Conservation (phyloP, 2,329 filamentous ascomycete genomes). For the Ophiostoma himal-ulmi region DNA sequence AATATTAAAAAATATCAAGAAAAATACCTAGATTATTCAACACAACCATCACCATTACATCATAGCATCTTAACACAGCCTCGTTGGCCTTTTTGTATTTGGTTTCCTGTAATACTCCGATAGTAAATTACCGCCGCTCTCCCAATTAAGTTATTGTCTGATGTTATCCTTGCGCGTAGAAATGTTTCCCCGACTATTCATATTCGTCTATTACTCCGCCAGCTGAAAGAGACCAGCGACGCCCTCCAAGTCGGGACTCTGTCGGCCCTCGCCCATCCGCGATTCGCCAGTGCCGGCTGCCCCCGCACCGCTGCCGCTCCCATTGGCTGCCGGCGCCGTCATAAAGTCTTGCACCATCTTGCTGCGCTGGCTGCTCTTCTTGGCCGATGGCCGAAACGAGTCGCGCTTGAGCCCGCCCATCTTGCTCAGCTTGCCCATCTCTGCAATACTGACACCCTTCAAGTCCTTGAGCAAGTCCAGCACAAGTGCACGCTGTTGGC, state of each 20-base stretch:
- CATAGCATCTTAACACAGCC: background rate
- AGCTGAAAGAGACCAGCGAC: constrained; percentile 46
- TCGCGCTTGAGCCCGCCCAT: constrained; percentile 37
- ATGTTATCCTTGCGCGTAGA: background rate
- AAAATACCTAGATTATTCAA: no score
- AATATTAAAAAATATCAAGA: no score
- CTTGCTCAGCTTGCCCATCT: constrained; percentile 77
- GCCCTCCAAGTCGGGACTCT: constrained; percentile 50
- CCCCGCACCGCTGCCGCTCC: background rate
- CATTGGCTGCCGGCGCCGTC: constrained; percentile 41
- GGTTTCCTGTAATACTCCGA: background rate
- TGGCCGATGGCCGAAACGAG: constrained; percentile 29
- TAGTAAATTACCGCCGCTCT: background rate
- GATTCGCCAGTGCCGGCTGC: constrained; percentile 19
- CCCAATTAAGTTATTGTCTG: background rate
- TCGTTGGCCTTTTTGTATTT: background rate
- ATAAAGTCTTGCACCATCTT: constrained; percentile 63
- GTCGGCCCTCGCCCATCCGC: constrained; percentile 29
- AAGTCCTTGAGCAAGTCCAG: constrained; percentile 80
- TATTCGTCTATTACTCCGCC: constrained; percentile 7
- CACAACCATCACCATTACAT: no score
- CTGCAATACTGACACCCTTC: constrained; percentile 84
- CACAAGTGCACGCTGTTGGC: constrained; percentile 74
- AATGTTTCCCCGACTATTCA: no score
- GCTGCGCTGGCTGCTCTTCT: constrained; percentile 42